A percentile compares a stretch with the other conserved stretches of the same genome.
phyloP scores from a whole-genome alignment of 345 rosid genomes.

The Eucalyptus cloeziana region DNA sequence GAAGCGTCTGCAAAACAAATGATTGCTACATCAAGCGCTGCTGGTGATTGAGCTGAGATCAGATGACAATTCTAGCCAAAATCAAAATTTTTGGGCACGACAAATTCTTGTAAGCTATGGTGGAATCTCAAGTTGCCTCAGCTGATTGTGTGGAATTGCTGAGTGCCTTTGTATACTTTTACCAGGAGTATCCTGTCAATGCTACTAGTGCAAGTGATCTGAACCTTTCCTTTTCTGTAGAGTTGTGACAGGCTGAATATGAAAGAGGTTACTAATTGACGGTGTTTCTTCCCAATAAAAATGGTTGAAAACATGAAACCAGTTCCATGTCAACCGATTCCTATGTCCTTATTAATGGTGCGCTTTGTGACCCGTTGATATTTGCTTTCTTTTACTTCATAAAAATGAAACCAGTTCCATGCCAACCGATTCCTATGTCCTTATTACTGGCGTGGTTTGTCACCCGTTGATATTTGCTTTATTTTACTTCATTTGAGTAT shows the following conservation, averaged over 20 bases:
- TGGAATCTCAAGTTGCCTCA: background rate
- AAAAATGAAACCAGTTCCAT: background rate
- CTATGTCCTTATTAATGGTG: background rate
- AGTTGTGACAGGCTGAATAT: background rate
- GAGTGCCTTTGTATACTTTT: background rate
- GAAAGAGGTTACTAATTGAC: background rate
- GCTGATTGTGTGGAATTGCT: background rate
- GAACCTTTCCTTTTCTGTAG: background rate
- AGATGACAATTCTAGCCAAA: background rate
- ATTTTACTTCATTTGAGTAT: background rate
- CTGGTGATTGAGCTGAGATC: background rate
- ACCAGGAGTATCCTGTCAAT: background rate
- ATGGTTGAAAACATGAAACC: background rate
- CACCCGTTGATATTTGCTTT: background rate
- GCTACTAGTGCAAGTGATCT: background rate
- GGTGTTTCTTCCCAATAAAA: background rate
- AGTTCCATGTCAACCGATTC: background rate
- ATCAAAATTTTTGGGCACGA: background rate
- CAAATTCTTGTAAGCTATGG: background rate
- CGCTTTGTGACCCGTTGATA: background rate
- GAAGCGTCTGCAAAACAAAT: constrained; percentile 24
- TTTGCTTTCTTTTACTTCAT: background rate
- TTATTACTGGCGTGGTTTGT: background rate
- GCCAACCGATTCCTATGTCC: background rate
- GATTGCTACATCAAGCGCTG: background rate